phyloP scores from a whole-genome alignment of 2,329 filamentous ascomycete genomes.

The Paecilomyces fulvus region DNA sequence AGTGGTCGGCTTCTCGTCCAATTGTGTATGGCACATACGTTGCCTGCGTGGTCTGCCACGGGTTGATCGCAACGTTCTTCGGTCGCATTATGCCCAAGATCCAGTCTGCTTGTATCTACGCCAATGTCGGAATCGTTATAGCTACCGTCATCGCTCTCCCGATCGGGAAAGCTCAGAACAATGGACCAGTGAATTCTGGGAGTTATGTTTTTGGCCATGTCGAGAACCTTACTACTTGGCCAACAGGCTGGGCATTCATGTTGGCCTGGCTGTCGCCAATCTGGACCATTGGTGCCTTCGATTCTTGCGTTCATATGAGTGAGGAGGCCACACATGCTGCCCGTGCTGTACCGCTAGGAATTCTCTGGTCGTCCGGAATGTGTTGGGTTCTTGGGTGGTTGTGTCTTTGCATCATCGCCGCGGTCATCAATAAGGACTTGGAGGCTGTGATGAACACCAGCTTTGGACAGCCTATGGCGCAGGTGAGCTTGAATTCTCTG shows the following conservation, averaged over 20 bases:
- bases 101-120: slow-evolving; percentile 47
- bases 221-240: slow-evolving; percentile 52
- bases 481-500: slow-evolving; percentile 18
- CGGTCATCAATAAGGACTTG: slow-evolving; percentile 48
- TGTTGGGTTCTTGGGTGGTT: slow-evolving; percentile 52
- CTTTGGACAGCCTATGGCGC: slow-evolving; percentile 53
- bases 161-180: slow-evolving; percentile 33
- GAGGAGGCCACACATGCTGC: slow-evolving; percentile 55
- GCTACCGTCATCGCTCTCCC: slow-evolving; percentile 51
- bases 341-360: slow-evolving; percentile 51
- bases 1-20: slow-evolving; percentile 48
- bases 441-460: slow-evolving; percentile 39
- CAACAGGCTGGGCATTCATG: slow-evolving; percentile 51
- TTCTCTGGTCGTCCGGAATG: slow-evolving; percentile 49
- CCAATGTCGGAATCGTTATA: slow-evolving; percentile 49
- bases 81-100: slow-evolving; percentile 52
- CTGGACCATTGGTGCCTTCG: slow-evolving; percentile 50
- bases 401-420: slow-evolving; percentile 49
- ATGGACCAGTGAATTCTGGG: slow-evolving; percentile 24
- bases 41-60: slow-evolving; percentile 46
- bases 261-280: slow-evolving; percentile 54
- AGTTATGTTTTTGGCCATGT: slow-evolving; percentile 49
- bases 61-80: slow-evolving; percentile 44
- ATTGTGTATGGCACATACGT: slow-evolving; percentile 52
- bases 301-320: slow-evolving; percentile 52